phyloP scores from a whole-genome alignment of 805 yeast species.

The Ogataea philodendri region DNA sequence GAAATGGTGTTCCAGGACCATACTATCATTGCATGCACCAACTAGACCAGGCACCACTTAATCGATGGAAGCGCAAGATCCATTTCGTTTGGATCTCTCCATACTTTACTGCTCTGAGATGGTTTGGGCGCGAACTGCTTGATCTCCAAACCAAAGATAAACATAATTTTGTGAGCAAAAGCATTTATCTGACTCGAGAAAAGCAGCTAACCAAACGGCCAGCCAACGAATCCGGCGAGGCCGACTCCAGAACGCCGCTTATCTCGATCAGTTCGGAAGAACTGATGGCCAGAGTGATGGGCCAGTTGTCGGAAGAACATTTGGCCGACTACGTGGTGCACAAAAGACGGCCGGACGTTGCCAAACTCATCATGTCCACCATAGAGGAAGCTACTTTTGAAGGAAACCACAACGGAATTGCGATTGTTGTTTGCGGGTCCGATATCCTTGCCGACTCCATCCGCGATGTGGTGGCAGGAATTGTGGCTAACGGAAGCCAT shows the following conservation, averaged over 20 bases:
- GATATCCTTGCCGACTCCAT: slow-evolving; percentile 51
- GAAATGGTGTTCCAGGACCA: slow-evolving; percentile 58
- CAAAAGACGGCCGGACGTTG: slow-evolving; percentile 13
- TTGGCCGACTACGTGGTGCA: slow-evolving; percentile 35
- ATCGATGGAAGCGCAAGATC: slow-evolving; percentile 18
- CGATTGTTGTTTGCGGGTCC: slow-evolving; percentile 57
- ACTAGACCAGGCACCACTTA: slow-evolving; percentile 12
- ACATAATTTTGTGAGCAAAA: slow-evolving; percentile 15
- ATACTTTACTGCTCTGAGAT: slow-evolving; percentile 37
- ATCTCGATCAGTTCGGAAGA: slow-evolving; percentile 8
- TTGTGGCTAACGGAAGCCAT: slow-evolving; percentile 19
- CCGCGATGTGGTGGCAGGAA: slow-evolving; percentile 39
- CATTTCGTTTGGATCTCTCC: slow-evolving; percentile 49
- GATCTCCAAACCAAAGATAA: slow-evolving; percentile 19
- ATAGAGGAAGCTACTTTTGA: slow-evolving; percentile 28
- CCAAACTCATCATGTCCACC: slow-evolving; percentile 12
- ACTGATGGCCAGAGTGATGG: slow-evolving; percentile 31
- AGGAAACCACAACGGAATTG: slow-evolving; percentile 36
- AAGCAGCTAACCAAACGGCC: slow-evolving; percentile 1
- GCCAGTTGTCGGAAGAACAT: slow-evolving; percentile 32
- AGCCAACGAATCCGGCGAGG: slow-evolving; percentile 1
- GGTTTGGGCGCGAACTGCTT: slow-evolving; percentile 45
- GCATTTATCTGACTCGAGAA: slow-evolving; percentile 27
- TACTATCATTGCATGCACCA: slow-evolving; percentile 41
- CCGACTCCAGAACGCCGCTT: slow-evolving; percentile 7